phyloP scores from a whole-genome alignment of 2,329 filamentous ascomycete genomes.

The Lecanicillium sp. region DNA sequence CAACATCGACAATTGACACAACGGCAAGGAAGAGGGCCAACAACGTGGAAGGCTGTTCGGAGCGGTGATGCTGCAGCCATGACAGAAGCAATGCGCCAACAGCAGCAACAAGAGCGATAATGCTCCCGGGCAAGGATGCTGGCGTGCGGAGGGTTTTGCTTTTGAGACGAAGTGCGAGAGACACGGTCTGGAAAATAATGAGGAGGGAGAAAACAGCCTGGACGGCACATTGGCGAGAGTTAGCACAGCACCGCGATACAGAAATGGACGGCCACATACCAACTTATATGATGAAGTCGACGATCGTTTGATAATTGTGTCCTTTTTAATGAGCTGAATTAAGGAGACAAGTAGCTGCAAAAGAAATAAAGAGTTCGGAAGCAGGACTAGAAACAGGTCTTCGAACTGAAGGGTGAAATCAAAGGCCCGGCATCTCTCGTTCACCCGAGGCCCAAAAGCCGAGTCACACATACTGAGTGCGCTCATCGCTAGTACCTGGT shows the following conservation, averaged over 20 bases:
- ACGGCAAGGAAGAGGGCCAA: constrained; percentile 28
- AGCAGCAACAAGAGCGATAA: background rate
- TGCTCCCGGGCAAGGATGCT: background rate
- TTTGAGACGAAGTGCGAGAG: constrained; percentile 1
- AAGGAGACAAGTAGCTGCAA: background rate
- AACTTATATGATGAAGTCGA: background rate
- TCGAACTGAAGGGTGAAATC: constrained; percentile 7
- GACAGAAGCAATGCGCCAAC: background rate
- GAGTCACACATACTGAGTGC: no score
- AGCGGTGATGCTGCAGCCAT: constrained; percentile 5
- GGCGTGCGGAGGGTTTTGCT: background rate
- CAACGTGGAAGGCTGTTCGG: constrained; percentile 29
- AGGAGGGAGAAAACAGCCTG: background rate
- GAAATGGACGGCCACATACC: background rate
- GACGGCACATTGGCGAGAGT: background rate
- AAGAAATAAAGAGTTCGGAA: constrained; percentile 1
- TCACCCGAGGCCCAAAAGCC: constrained; percentile 7
- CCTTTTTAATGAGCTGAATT: background rate
- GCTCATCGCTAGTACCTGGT: no score
- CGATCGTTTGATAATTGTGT: constrained; percentile 1
- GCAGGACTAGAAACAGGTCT: background rate
- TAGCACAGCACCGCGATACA: background rate
- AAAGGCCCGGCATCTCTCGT: constrained; percentile 1
- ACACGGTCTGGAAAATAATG: background rate
- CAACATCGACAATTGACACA: constrained; percentile 31